Conservation (phyloP, 768 basidiomycete genomes). For the Aureoboletus auriporus region DNA sequence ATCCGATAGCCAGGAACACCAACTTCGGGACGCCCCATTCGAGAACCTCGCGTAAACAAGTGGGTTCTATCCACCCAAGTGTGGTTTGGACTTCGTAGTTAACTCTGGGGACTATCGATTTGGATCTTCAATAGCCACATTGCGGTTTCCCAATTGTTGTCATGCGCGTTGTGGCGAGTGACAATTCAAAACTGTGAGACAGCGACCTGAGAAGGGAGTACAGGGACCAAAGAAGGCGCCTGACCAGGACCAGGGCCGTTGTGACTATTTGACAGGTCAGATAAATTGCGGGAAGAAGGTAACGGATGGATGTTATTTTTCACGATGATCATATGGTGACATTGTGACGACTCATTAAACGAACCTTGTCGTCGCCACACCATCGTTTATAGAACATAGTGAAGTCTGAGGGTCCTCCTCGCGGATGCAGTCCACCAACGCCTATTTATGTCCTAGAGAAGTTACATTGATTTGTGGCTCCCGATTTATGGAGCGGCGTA, state of each 20-base stretch:
- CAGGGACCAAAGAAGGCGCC: constrained; percentile 10
- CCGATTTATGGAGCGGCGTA: constrained; percentile 1
- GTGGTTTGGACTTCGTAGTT: constrained; percentile 4
- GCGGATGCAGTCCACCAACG: neutral
- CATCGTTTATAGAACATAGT: neutral
- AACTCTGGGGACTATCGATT: constrained; percentile 1
- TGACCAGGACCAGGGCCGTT: constrained; percentile 11
- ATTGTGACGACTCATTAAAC: constrained; percentile 2
- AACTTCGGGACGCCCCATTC: constrained; percentile 6
- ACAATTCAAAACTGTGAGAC: constrained; percentile 9
- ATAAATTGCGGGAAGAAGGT: constrained; percentile 10
- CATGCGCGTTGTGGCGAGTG: constrained; percentile 3
- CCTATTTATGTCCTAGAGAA: neutral
- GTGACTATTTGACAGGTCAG: constrained; percentile 5
- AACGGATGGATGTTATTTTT: constrained; percentile 4
- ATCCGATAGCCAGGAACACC: constrained; percentile 21
- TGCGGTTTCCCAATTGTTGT: constrained; percentile 14
- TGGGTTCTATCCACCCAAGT: constrained; percentile 18
- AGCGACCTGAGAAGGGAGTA: constrained; percentile 6
- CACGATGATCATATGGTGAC: constrained; percentile 3
- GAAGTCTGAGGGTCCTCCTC: neutral
- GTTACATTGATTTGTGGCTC: neutral
- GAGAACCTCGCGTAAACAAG: constrained; percentile 22
- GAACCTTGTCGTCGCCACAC: neutral
- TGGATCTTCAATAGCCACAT: constrained; percentile 18